Evolutionary conservation across 2,329 filamentous ascomycete genomes (phyloP).

Genomic region (Colletotrichum sp.): DNA sequence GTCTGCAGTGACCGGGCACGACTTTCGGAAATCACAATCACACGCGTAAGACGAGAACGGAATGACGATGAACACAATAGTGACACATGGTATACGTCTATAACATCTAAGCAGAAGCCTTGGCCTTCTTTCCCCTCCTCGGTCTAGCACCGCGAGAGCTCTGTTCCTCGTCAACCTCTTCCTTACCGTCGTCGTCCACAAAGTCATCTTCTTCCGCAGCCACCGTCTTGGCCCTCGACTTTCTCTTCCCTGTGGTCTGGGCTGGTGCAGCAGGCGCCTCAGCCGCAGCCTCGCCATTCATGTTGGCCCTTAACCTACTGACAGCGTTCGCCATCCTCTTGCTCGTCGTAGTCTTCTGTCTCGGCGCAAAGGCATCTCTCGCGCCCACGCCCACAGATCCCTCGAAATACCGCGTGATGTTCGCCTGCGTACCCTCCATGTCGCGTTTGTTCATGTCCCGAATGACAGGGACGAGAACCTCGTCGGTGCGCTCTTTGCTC

Average conservation of each 20-base stretch:
- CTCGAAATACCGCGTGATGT: slow-evolving; percentile 92
- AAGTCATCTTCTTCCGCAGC: background rate
- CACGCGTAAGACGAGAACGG: background rate
- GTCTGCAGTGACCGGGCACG: background rate
- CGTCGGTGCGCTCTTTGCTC: slow-evolving; percentile 89
- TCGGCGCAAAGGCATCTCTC: slow-evolving; percentile 71
- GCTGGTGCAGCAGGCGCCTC: background rate
- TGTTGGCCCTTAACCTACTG: slow-evolving; percentile 65
- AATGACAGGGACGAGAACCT: slow-evolving; percentile 94
- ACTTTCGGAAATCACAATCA: background rate
- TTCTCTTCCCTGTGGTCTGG: slow-evolving; percentile 12
- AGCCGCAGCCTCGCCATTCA: slow-evolving; percentile 30
- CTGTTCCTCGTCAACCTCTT: background rate
- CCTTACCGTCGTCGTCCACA: background rate
- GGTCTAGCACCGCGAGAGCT: background rate
- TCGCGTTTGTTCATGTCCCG: slow-evolving; percentile 91
- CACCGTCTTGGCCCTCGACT: background rate
- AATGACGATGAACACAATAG: background rate
- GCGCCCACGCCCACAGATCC: slow-evolving; percentile 74
- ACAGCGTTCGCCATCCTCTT: slow-evolving; percentile 81
- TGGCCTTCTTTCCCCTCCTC: slow-evolving; percentile 16
- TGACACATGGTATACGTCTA: background rate
- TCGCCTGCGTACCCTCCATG: slow-evolving; percentile 90
- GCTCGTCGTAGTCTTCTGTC: slow-evolving; percentile 68
- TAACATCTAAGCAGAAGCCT: background rate